Evolutionary conservation across 495 filamentous ascomycete genomes (phyloP), one percentile per base, ranked within the genome.

Genomic region (Penicillium diatomitis): DNA sequence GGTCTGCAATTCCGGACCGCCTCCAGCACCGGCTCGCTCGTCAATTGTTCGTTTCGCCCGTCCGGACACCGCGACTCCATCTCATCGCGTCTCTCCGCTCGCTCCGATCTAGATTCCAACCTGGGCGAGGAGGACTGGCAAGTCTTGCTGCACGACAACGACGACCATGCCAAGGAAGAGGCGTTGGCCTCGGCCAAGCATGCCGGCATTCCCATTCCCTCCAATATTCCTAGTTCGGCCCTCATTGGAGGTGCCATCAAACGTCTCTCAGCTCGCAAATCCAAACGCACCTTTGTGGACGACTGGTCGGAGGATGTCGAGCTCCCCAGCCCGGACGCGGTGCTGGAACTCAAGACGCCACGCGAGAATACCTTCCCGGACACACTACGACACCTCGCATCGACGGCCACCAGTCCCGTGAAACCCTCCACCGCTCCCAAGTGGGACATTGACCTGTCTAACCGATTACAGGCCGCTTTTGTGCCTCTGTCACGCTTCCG

Each of bases 221-320:
- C 77, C 29, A 89, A 91, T 61, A 83, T 97, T 9, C 89, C 92
- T n/a, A 79, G 85, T 27, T 95, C 91, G n/a, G 92, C 92, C 42
- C 75, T 98, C 38, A 76, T 95, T 55, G 92, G 91, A 38, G 92
- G 92, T 41, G 90, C 89, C 8, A 98, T 98, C 62, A 96, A 95
- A 71, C 75, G 89, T 60, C 73, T 98, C 5, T 89, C 89, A 40
- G 86, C 82, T 55, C 83, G 83, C 58, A 92, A 88, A 54, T 76
- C 82, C 39, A 85, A 82, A 60, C 87, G 85, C 64, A 71, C 80
- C 27, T 82, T 87, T 50, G 70, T 78, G 33, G 92, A 96, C 63
- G 91, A 95, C 65, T 96, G 90, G 86, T 84, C 80, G 41, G 87
- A 95, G 50, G 92, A 97, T 60, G 69, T 98, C 43, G 89, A 95